phyloP scores from a whole-genome alignment of 345 rosid genomes.

The Draba incana region DNA sequence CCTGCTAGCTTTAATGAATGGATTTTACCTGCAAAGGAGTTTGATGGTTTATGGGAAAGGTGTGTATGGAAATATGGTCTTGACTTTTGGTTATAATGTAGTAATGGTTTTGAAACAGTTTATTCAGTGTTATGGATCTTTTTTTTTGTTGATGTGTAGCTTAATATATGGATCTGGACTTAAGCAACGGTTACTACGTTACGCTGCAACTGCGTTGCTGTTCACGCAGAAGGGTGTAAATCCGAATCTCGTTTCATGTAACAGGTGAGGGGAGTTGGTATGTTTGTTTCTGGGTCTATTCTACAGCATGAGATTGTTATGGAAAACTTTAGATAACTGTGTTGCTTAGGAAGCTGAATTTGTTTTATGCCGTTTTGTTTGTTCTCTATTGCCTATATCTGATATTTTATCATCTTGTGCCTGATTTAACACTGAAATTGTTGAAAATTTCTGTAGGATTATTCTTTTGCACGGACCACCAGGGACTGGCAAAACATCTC shows the following conservation, averaged over 20 bases:
- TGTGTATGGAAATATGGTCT: constrained; percentile 33
- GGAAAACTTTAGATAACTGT: constrained; percentile 1
- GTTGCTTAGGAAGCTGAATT: constrained; percentile 17
- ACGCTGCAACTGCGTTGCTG: constrained; percentile 89
- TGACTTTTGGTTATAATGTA: constrained; percentile 1
- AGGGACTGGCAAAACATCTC: constrained; percentile 96
- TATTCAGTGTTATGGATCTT: constrained; percentile 22
- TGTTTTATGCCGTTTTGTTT: constrained; percentile 6
- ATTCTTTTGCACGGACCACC: constrained; percentile 98
- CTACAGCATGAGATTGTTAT: constrained; percentile 5
- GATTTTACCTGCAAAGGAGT: constrained; percentile 96
- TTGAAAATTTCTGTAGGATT: constrained; percentile 59
- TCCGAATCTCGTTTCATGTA: constrained; percentile 93
- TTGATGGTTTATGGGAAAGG: constrained; percentile 99
- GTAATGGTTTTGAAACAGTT: constrained; percentile 11
- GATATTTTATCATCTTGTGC: background rate
- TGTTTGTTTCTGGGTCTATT: background rate
- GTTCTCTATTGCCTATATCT: background rate
- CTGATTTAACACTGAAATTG: background rate
- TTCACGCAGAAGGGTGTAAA: constrained; percentile 91
- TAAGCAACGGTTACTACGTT: constrained; percentile 86
- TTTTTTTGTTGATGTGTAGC: constrained; percentile 54
- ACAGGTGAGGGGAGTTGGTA: constrained; percentile 58
- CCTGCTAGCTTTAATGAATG: constrained; percentile 92
- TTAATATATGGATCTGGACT: constrained; percentile 89